Percentiles rank a stretch among this genome's conserved stretches.
Evolutionary conservation across 495 filamentous ascomycete genomes (phyloP).

Genomic region (Lepraria neglecta): DNA sequence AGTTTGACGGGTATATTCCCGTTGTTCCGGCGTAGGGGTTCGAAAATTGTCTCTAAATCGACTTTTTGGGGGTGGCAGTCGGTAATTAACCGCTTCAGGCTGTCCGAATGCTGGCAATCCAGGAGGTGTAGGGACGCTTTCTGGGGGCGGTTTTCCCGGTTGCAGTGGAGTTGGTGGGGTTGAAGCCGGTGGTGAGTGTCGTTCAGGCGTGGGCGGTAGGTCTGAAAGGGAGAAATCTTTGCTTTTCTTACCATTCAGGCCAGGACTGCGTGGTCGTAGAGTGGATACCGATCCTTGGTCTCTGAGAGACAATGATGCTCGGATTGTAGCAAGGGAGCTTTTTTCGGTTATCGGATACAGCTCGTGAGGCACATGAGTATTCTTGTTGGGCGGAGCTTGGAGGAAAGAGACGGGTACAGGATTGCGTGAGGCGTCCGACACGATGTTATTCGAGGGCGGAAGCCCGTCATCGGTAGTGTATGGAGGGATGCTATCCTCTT

Average conservation of each 20-base stretch:
- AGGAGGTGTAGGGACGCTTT: conserved; percentile 41
- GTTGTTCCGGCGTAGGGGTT: conserved; percentile 14
- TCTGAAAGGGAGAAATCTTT: conserved; percentile 22
- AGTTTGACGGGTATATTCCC: conserved; percentile 21
- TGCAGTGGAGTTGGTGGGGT: conserved; percentile 32
- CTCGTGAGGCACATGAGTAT: conserved; percentile 17
- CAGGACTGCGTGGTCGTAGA: conserved; percentile 20
- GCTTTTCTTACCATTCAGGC: conserved; percentile 17
- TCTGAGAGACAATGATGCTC: conserved; percentile 13
- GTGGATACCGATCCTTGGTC: conserved; percentile 13
- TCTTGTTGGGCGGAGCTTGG: not conserved
- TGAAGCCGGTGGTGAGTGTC: conserved; percentile 24
- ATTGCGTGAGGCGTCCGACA: conserved; percentile 16
- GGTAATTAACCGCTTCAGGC: conserved; percentile 37
- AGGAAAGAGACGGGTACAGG: conserved; percentile 23
- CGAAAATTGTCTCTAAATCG: conserved; percentile 25
- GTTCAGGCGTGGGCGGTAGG: conserved; percentile 15
- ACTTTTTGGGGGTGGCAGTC: conserved; percentile 24
- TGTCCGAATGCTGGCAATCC: conserved; percentile 45
- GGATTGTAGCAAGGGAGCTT: conserved; percentile 22
- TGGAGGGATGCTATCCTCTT: not conserved
- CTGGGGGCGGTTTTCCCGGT: conserved; percentile 39
- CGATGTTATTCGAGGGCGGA: conserved; percentile 19
- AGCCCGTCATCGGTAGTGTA: not conserved
- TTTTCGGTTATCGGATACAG: conserved; percentile 25